phyloP scores from a whole-genome alignment of 371 early-diverging fungal species.

The Mucor sp. region DNA sequence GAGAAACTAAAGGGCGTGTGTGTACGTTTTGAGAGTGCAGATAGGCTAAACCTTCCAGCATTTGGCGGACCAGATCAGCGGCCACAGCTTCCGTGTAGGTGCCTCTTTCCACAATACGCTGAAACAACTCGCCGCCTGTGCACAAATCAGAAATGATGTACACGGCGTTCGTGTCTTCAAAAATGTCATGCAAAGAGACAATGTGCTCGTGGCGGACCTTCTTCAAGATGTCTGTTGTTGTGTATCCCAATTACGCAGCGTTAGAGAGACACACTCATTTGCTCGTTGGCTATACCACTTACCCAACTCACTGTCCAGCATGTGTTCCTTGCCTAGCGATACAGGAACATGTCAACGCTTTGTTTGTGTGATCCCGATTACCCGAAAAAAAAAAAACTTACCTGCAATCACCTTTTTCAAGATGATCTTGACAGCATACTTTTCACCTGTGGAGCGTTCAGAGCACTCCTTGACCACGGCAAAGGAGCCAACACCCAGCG shows the following conservation, averaged over 20 bases:
- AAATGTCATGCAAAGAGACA: slow-evolving; percentile 77
- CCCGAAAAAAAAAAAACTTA: slow-evolving; percentile 12
- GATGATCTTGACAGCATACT: slow-evolving; percentile 82
- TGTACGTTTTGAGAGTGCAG: slow-evolving; percentile 67
- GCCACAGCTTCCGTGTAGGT: slow-evolving; percentile 76
- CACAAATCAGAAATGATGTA: slow-evolving; percentile 83
- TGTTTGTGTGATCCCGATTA: background rate
- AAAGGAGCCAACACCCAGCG: slow-evolving; percentile 74
- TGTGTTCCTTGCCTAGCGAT: slow-evolving; percentile 67
- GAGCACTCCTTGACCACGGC: slow-evolving; percentile 74
- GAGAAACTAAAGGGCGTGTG: background rate
- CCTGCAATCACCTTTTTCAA: slow-evolving; percentile 65
- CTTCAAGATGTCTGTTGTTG: slow-evolving; percentile 60
- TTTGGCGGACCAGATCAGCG: slow-evolving; percentile 63
- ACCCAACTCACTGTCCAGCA: slow-evolving; percentile 82
- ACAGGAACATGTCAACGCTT: background rate
- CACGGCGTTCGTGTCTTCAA: slow-evolving; percentile 74
- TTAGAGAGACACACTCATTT: no score
- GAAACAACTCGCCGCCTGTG: slow-evolving; percentile 85
- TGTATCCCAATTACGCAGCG: no score
- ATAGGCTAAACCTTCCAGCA: slow-evolving; percentile 78
- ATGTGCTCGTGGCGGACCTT: slow-evolving; percentile 78
- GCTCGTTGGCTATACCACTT: no score
- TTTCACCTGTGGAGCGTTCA: slow-evolving; percentile 54
- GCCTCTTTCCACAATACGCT: slow-evolving; percentile 73